Evolutionary conservation across 768 basidiomycete genomes (phyloP), one percentile per base, ranked within the genome.

Genomic region (Boletus rufocinnamomeus): DNA sequence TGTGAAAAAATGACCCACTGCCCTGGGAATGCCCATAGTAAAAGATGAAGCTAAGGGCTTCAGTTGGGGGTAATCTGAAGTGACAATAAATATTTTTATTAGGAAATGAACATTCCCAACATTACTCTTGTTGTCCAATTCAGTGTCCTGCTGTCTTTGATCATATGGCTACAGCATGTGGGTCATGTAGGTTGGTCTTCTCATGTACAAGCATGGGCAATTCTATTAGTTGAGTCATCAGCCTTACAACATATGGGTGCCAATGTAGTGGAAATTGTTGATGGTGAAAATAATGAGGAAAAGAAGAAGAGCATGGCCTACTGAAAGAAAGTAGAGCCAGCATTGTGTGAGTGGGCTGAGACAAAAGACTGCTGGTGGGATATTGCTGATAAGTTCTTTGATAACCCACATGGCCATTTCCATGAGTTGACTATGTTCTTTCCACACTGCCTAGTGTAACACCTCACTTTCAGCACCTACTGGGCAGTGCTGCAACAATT

Each of bases 81-180:
- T n/a, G n/a, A n/a, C n/a, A n/a, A n/a, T n/a, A n/a, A n/a, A n/a
- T n/a, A n/a, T n/a, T n/a, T n/a, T n/a, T n/a, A n/a, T n/a, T n/a
- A n/a, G n/a, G n/a, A n/a, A n/a, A n/a, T n/a, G n/a, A n/a, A n/a
- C n/a, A 76, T 78, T 25, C 70, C 73, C 0, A 72, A 79, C 56
- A 69, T 79, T 30, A 69, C 70, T 16, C 67, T 71, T 16, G 68
- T 74, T 1, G 63, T 75, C 19, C 77, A 78, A 50, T 76, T 77
- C 41, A 68, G 70, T 1, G n/a, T 45, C 16, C 58, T 49, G 9
- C n/a, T 10, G 13, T 59, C 53, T 7, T 44, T 54, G 35, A 34
- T 49, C 2, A 16, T 59, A 4, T 54, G 53, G 58, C 16, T 54
- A 3, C 58, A 51, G 6, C 4, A 11, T 23, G 6, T 3, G 8